phyloP scores from a whole-genome alignment of 371 early-diverging fungal genomes.

The Cokeromyces recurvatus region DNA sequence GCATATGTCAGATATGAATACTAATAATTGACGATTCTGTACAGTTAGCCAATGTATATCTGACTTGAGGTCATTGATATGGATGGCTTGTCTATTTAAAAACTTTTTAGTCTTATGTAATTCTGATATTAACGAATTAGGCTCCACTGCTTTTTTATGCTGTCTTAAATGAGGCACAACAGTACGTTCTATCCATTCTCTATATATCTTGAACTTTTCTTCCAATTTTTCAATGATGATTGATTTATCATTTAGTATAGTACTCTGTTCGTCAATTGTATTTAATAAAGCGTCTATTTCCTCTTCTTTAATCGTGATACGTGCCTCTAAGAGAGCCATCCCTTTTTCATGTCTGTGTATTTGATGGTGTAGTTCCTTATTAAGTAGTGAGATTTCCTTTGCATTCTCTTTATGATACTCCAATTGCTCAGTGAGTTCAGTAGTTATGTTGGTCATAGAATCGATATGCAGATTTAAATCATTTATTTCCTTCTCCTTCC shows the following conservation, averaged over 20 bases:
- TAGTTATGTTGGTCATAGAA: no score
- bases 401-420: no score
- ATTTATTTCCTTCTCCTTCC: no score
- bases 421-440: no score
- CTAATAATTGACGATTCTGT: conserved; percentile 22
- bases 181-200: conserved; percentile 6
- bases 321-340: not conserved
- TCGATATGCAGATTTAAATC: no score
- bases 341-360: not conserved
- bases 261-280: conserved; percentile 4
- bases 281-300: conserved; percentile 3
- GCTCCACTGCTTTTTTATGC: conserved; percentile 3
- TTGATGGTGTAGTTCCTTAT: no score
- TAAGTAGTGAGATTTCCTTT: no score
- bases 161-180: conserved; percentile 4
- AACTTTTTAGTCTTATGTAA: conserved; percentile 36
- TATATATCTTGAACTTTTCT: conserved; percentile 18
- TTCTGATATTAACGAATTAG: conserved; percentile 17
- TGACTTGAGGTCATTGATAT: conserved; percentile 28
- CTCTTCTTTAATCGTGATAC: conserved; percentile 1
- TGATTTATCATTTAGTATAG: not conserved
- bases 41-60: conserved; percentile 32
- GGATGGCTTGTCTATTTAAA: conserved; percentile 31
- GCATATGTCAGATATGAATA: no score
- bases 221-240: conserved; percentile 1